Evolutionary conservation across 225 moss, liverwort and hornwort species (phyloP).

Genomic region (Takakia lepidozioides): DNA sequence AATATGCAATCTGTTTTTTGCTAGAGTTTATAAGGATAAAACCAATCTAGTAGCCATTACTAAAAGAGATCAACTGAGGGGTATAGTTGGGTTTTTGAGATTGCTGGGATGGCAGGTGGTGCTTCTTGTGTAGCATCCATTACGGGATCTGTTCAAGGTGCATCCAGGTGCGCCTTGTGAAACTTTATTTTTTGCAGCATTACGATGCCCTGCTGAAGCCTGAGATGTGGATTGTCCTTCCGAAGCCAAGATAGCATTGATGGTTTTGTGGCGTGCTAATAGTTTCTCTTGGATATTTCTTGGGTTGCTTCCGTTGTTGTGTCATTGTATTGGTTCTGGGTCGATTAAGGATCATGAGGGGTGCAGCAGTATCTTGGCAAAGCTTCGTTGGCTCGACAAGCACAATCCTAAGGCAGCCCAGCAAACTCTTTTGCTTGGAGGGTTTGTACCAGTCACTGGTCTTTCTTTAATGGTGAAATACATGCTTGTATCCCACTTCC

Average conservation of each 20-base stretch:
- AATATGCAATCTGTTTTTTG: no score
- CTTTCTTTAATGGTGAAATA: no score
- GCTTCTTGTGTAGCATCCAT: slow-evolving; percentile 38
- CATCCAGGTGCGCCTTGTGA: slow-evolving; percentile 42
- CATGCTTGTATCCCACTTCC: no score
- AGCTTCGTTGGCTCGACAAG: slow-evolving; percentile 94
- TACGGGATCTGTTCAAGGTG: slow-evolving; percentile 81
- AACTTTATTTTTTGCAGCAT: not conserved
- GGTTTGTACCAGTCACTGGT: slow-evolving; percentile 24
- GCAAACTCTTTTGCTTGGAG: slow-evolving; percentile 61
- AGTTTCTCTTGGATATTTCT: no score
- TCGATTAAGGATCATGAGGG: not conserved
- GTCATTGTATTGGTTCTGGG: no score
- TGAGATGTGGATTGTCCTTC: slow-evolving; percentile 1
- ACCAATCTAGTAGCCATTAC: slow-evolving; percentile 2
- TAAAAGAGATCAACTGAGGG: slow-evolving; percentile 12
- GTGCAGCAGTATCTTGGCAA: slow-evolving; percentile 65
- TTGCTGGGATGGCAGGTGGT: slow-evolving; percentile 78
- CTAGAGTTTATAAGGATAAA: no score
- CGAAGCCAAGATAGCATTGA: not conserved
- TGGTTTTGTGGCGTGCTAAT: no score
- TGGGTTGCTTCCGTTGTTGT: no score
- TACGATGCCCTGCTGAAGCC: not conserved
- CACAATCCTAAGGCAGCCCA: slow-evolving; percentile 37
- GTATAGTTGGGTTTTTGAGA: slow-evolving; percentile 32